phyloP scores from a whole-genome alignment of 495 filamentous ascomycete species.

The Geopyxis carbonaria region DNA sequence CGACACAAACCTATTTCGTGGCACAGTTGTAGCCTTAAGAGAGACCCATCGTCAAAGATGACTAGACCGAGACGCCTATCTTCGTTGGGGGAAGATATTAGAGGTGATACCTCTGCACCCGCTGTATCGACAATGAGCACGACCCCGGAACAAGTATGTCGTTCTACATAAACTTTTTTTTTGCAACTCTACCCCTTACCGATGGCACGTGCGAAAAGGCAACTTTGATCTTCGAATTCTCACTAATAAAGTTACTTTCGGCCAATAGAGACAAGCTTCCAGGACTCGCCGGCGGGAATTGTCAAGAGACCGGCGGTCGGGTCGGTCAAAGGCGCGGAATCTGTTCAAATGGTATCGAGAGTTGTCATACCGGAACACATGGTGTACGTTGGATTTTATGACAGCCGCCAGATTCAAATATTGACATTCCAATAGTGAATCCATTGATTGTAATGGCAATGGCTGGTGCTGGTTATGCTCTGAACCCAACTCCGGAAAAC shows the following conservation, averaged over 20 bases:
- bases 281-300: slow-evolving; percentile 17
- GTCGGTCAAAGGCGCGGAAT: slow-evolving; percentile 4
- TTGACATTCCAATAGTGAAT: slow-evolving; percentile 32
- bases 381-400: slow-evolving; percentile 13
- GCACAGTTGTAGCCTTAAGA: too few relatives aligned
- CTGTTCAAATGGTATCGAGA: slow-evolving; percentile 23
- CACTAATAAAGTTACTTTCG: background rate
- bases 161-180: background rate
- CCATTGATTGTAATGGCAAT: slow-evolving; percentile 53
- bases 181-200: background rate
- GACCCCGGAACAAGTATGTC: slow-evolving; percentile 19
- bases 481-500: slow-evolving; percentile 68
- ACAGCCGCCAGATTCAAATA: background rate
- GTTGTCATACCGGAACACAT: slow-evolving; percentile 25
- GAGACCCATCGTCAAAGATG: too few relatives aligned
- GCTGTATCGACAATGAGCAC: slow-evolving; percentile 23
- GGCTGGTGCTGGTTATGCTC: slow-evolving; percentile 48
- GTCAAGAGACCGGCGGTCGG: slow-evolving; percentile 8
- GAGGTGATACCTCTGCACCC: slow-evolving; percentile 22
- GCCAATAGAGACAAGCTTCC: slow-evolving; percentile 18
- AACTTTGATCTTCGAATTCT: background rate
- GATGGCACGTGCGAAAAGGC: background rate
- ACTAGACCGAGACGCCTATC: slow-evolving; percentile 4
- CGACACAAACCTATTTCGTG: too few relatives aligned
- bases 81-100: slow-evolving; percentile 19